Evolutionary conservation across 805 yeast species (phyloP).

Genomic region (Saccharomyces kudriavzevii): DNA sequence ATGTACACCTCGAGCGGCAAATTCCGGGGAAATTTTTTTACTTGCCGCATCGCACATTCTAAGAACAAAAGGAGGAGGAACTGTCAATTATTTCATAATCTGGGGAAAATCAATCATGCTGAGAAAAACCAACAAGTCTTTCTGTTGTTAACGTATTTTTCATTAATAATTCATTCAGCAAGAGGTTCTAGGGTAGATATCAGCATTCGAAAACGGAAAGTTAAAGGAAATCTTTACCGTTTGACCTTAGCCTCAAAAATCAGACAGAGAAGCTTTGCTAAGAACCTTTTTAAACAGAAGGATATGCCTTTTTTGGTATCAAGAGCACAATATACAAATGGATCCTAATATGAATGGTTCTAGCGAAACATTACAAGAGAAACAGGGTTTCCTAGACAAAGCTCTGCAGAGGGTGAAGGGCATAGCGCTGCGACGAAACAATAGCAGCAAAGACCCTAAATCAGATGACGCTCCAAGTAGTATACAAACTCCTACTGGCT

Average conservation of each 20-base stretch:
- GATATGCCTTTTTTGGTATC: background rate
- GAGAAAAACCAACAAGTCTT: background rate
- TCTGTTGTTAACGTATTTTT: background rate
- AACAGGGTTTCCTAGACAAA: conserved; percentile 1
- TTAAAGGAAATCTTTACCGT: background rate
- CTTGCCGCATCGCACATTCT: background rate
- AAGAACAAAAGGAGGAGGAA: background rate
- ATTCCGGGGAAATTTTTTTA: background rate
- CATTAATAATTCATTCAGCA: background rate
- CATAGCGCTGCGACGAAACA: conserved; percentile 2
- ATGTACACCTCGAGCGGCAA: background rate
- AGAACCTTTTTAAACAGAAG: background rate
- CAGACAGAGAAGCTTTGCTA: background rate
- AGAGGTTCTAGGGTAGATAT: background rate
- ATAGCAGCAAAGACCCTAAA: background rate
- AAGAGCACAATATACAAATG: background rate
- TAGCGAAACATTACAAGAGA: conserved; percentile 1
- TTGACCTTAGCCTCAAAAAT: background rate
- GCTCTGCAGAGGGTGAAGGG: conserved; percentile 3
- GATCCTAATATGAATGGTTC: background rate
- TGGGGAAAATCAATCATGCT: background rate
- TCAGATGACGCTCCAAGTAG: background rate
- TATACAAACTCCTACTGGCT: background rate
- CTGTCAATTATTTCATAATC: background rate
- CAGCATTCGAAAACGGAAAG: background rate